Percentiles rank a stretch among this genome's conserved stretches.
Evolutionary conservation across 139 green algal species (phyloP).

Genomic region (Spirogloea muscicola): DNA sequence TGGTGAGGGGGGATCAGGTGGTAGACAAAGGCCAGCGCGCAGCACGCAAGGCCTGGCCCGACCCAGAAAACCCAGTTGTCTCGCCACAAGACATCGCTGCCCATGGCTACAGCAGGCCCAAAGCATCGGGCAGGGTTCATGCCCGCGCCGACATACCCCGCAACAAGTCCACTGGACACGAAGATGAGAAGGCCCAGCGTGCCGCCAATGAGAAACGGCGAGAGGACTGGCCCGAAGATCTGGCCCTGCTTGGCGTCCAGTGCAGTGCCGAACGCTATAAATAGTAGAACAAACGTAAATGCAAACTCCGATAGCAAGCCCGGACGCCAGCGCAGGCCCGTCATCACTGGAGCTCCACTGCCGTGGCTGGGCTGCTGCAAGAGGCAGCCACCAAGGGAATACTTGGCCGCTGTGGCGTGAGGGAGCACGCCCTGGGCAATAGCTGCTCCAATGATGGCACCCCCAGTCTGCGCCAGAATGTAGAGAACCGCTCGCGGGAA

Average conservation of each 20-base stretch:
- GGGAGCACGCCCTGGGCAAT: background rate
- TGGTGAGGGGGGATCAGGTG: background rate
- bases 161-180: background rate
- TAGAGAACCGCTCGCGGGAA: constrained; percentile 1
- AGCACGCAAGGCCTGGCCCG: background rate
- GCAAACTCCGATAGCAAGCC: background rate
- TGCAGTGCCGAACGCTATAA: constrained; percentile 8
- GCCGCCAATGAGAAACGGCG: background rate
- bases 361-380: background rate
- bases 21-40: background rate
- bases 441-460: background rate
- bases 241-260: background rate
- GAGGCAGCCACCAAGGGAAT: constrained; percentile 9
- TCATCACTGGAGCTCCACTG: background rate
- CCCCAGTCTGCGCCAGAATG: constrained; percentile 1
- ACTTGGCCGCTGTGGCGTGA: background rate
- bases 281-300: constrained; percentile 19
- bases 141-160: constrained; percentile 1
- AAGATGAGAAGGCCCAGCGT: background rate
- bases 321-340: background rate
- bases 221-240: constrained; percentile 4
- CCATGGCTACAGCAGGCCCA: background rate
- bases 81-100: background rate
- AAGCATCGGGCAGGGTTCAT: constrained; percentile 29
- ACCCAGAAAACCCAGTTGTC: constrained; percentile 20